Percentiles rank a stretch among this genome's conserved stretches.
Evolutionary conservation across 257 asterid genomes (phyloP).

Genomic region (Mitragyna speciosa): DNA sequence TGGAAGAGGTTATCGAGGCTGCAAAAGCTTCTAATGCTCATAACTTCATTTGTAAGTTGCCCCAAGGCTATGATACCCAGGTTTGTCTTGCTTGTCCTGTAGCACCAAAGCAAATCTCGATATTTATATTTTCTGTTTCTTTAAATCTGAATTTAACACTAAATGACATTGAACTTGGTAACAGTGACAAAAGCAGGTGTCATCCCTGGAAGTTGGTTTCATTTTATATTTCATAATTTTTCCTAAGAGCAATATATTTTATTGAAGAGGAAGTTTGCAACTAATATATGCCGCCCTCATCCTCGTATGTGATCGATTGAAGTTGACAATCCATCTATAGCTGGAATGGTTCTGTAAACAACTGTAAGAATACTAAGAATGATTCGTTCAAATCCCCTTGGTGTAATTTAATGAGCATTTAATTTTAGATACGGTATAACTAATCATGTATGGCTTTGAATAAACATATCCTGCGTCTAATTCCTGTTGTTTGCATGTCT

Average conservation of each 20-base stretch:
- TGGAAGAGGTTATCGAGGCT: conserved; percentile 76
- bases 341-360: not conserved
- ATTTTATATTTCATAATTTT: not conserved
- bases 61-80: conserved; percentile 91
- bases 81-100: conserved; percentile 31
- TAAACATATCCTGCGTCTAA: not conserved
- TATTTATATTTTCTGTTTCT: not conserved
- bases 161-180: not conserved
- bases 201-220: not conserved
- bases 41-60: conserved; percentile 73
- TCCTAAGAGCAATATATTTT: not conserved
- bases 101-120: not conserved
- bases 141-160: too few relatives aligned
- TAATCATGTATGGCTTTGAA: not conserved
- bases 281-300: not conserved
- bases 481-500: not conserved
- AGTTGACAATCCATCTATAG: not conserved
- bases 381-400: not conserved
- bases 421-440: not conserved
- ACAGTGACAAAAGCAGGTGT: not conserved
- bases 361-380: not conserved
- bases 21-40: conserved; percentile 96
- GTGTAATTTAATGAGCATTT: not conserved
- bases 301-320: too few relatives aligned
- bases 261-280: not conserved